Percentiles rank a stretch among this genome's conserved stretches.
These are phyloP conservation scores for Rachicladosporium sp. DNA, from an alignment of 2,329 filamentous ascomycete genomes.

Conservation along the genomic window DNA sequence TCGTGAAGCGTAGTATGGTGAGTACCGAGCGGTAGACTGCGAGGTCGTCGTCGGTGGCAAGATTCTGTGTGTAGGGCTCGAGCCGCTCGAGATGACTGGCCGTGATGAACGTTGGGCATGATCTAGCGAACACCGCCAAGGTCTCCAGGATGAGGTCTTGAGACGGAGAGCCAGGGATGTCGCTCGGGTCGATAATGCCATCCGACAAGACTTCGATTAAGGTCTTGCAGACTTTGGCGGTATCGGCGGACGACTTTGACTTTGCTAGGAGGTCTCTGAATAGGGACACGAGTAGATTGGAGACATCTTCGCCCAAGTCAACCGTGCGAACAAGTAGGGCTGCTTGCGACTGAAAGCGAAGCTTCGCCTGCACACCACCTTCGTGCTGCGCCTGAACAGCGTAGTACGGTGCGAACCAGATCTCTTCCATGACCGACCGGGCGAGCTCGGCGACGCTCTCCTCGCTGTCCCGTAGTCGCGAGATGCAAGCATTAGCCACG, in stretches of 20 bases:
- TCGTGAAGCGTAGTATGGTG: constrained; percentile 78
- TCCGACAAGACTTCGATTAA: constrained; percentile 83
- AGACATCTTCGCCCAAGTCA: constrained; percentile 18
- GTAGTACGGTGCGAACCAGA: constrained; percentile 80
- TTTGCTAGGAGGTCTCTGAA: constrained; percentile 40
- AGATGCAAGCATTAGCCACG: constrained; percentile 70
- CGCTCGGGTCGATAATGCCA: constrained; percentile 61
- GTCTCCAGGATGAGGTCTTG: constrained; percentile 57
- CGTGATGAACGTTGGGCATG: constrained; percentile 73
- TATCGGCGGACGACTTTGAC: constrained; percentile 54
- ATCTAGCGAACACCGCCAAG: constrained; percentile 83
- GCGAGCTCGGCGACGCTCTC: constrained; percentile 73
- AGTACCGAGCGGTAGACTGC: constrained; percentile 75
- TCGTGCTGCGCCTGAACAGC: constrained; percentile 41
- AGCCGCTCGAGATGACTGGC: constrained; percentile 77
- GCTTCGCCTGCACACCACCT: constrained; percentile 57
- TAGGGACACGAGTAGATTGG: constrained; percentile 30
- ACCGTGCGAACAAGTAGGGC: constrained; percentile 71
- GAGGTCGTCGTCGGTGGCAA: constrained; percentile 64
- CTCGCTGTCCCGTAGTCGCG: constrained; percentile 71
- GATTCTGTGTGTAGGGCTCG: constrained; percentile 73
- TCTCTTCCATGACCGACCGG: constrained; percentile 83
- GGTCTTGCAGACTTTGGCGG: constrained; percentile 67
- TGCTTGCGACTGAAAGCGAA: constrained; percentile 57
- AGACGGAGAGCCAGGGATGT: constrained; percentile 47